Conservation (phyloP, 1,139 yeast species). For the Candida pseudocylindracea region DNA sequence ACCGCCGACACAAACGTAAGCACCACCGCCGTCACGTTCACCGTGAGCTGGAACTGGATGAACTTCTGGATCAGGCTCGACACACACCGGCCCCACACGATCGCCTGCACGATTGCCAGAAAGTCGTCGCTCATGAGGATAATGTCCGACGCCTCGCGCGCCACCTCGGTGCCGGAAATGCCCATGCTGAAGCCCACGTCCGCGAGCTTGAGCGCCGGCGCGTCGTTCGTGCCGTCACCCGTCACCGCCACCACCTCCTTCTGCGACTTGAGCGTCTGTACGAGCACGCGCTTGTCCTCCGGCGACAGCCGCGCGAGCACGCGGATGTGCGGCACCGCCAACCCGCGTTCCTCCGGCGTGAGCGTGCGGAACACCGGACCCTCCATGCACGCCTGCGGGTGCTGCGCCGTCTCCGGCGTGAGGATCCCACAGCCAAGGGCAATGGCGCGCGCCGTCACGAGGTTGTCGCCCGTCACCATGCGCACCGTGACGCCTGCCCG, state of each 20-base stretch:
- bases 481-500: slow-evolving; percentile 85
- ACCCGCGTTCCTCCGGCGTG: slow-evolving; percentile 28
- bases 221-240: slow-evolving; percentile 96
- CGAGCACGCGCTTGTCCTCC: slow-evolving; percentile 77
- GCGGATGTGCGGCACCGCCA: slow-evolving; percentile 45
- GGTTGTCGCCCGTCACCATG: slow-evolving; percentile 95
- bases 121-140: slow-evolving; percentile 91
- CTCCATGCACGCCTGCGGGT: slow-evolving; percentile 58
- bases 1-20: slow-evolving; percentile 90
- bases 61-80: slow-evolving; percentile 86
- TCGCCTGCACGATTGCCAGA: slow-evolving; percentile 89
- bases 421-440: slow-evolving; percentile 73
- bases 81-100: slow-evolving; percentile 97
- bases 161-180: slow-evolving; percentile 82
- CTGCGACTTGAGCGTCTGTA: slow-evolving; percentile 53
- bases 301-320: slow-evolving; percentile 92
- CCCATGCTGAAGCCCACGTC: slow-evolving; percentile 95
- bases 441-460: slow-evolving; percentile 78
- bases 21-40: slow-evolving; percentile 84
- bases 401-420: slow-evolving; percentile 23
- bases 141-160: slow-evolving; percentile 88
- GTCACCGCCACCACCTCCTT: slow-evolving; percentile 97
- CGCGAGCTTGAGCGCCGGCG: slow-evolving; percentile 81
- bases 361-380: slow-evolving; percentile 76
- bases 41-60: slow-evolving; percentile 90